Base-by-base conservation (phyloP, 805 yeast species). In the Spathaspora boniae region DNA sequence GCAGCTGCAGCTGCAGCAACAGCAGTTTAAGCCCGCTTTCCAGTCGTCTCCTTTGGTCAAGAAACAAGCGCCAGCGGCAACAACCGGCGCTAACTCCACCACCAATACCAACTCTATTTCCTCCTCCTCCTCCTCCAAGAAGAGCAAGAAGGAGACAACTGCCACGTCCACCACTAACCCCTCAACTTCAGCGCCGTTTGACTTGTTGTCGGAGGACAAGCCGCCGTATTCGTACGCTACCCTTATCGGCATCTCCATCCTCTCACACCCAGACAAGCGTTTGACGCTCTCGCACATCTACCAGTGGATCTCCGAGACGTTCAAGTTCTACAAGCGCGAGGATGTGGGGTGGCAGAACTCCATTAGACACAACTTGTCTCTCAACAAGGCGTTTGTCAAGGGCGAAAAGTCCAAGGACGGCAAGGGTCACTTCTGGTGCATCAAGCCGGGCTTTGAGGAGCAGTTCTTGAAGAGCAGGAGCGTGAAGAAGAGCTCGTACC, bases 311-410 rank as follows among this genome's bases (percentile, higher is more conserved):
- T 78, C 93, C 6, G 79, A 78, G 29, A 83, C 94, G 24, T 91
- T 89, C 58, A 75, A 71, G 43, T 91, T 82, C 56, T 93, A 93
- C 60, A 78, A 80, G 44, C 78, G 76, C 44, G 83, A 85, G 40
- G 95, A 87, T 48, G 83, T 86, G 8, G 96, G 97, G 18, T 91
- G 98, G 98, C 97, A 91, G 61, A 91, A 91, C 62, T 89, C 96
- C 22, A 93, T 91, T 44, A 80, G 98, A 43, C 98, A 91, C 61
- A 91, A 93, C 47, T 67, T 91, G 20, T 87, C 96, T 9, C 71
- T 91, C 48, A 93, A 91, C 60, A 93, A 93, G 54, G 96, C 97
- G 0, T 91, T 91, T 54, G 72, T 83, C 32, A 91, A 91, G 61
- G 82, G 93, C 16, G 95, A 86, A 46, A 83, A 89, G 56, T 89